Conservation (phyloP, 2,329 filamentous ascomycete species). For the Neonectria magnoliae region DNA sequence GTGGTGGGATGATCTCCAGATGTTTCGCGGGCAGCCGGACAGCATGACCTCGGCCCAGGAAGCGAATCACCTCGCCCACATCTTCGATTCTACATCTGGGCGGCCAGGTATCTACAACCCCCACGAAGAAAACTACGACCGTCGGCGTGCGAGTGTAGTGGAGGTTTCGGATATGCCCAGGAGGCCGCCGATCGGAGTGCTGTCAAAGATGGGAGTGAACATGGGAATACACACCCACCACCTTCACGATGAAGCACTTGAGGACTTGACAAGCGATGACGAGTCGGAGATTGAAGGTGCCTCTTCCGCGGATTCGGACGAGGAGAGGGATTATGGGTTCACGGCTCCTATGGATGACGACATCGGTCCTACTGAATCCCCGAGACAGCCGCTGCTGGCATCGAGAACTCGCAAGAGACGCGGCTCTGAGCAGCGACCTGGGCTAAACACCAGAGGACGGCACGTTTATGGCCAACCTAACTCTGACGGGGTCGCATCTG, state of each 20-base stretch:
- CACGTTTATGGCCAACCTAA: conserved; percentile 28
- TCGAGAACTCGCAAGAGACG: conserved; percentile 15
- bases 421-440: conserved; percentile 16
- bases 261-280: conserved; percentile 47
- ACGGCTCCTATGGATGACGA: conserved; percentile 45
- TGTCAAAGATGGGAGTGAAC: conserved; percentile 69
- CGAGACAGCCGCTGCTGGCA: conserved; percentile 38
- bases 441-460: conserved; percentile 28
- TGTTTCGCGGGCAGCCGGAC: conserved; percentile 55
- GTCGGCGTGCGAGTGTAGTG: conserved; percentile 60
- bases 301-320: conserved; percentile 44
- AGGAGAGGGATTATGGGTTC: conserved; percentile 39
- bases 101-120: conserved; percentile 57
- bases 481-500: conserved; percentile 12
- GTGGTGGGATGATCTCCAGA: conserved; percentile 84
- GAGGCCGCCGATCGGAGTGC: conserved; percentile 63
- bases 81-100: conserved; percentile 56
- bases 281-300: conserved; percentile 47
- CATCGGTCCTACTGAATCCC: conserved; percentile 24
- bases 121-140: conserved; percentile 46
- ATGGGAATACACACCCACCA: conserved; percentile 81
- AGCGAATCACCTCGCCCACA: conserved; percentile 54
- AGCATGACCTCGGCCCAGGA: conserved; percentile 55
- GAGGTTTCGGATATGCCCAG: conserved; percentile 71
- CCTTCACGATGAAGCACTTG: conserved; percentile 70